Evolutionary conservation across 495 filamentous ascomycete genomes (phyloP), one percentile per base, ranked within the genome.

Genomic region (Usnea hakonensis): DNA sequence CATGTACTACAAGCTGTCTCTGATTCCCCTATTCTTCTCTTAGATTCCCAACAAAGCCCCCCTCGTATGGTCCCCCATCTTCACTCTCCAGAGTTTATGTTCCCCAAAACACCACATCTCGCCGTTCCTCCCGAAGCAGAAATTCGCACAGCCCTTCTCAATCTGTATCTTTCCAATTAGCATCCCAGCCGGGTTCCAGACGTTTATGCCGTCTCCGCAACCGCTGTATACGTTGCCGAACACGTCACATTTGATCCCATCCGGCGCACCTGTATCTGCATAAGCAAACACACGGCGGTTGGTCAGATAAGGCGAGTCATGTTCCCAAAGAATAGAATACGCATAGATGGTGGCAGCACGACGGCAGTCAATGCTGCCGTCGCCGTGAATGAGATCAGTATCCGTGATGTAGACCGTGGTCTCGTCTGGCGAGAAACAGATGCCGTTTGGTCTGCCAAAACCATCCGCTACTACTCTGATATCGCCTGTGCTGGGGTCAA

Each of bases 251-350:
- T 79, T 72, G 33, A 80, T 68, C 6, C 82, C 77, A 64, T 88
- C 84, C 6, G 85, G 81, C 6, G 82, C 74, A 2, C 83, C 82
- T 0, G 66, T 66, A 26, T 78, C 77, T 23, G 78, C 75, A 64
- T 82, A 83, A 1, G 85, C 84, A 67, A 88, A 88, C 0, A 84
- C 70, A 37, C 83, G 76, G 21, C 74, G 74, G 58, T 83, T 82
- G 1, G 65, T 71, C 7, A 84, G 71, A 54, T 80, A 79, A 1
- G 73, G 73, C 21, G 71, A 52, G 6, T 64, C 60, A 40, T 71
- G 63, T 58, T 65, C 64, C 58, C 50, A 61, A 3, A 55, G 16
- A 5, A 70, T 38, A 26, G 57, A 43, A 38, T 62, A 71, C 16
- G 68, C 69, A 41, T 71, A 68, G 26, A 71, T 64, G 14, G 65